Percentiles rank a stretch among this genome's conserved stretches.
These are phyloP conservation scores for Trichoderma hamatum DNA, from an alignment of 2,329 filamentous ascomycete species.

Conservation along the genomic window DNA sequence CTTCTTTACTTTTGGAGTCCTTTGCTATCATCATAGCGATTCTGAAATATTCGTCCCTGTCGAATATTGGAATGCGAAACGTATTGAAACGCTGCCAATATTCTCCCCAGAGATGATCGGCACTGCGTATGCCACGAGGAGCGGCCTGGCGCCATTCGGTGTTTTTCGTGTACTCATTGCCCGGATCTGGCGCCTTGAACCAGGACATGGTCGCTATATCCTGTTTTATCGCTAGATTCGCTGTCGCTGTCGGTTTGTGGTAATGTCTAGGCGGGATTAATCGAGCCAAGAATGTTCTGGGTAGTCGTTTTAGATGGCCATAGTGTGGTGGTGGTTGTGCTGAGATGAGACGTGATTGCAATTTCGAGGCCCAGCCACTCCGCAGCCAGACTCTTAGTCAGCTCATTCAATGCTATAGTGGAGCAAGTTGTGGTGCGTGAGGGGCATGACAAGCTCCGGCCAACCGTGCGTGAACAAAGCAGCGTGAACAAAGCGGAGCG, in stretches of 20 bases:
- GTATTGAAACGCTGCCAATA: slow-evolving; percentile 10
- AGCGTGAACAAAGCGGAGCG: not conserved
- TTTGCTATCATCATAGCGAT: not conserved
- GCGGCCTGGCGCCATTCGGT: not conserved
- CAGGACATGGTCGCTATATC: not conserved
- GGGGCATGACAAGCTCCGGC: too few species aligned
- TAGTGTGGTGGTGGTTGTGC: not conserved
- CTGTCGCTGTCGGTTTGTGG: not conserved
- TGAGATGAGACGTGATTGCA: not conserved
- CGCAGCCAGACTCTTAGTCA: not conserved
- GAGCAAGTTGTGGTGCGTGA: not conserved
- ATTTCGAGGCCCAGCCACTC: not conserved
- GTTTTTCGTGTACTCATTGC: not conserved
- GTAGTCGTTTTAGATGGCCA: not conserved
- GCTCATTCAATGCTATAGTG: not conserved
- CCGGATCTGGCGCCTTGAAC: not conserved
- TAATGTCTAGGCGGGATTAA: not conserved
- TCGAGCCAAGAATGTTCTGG: not conserved
- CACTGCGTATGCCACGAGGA: not conserved
- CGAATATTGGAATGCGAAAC: not conserved
- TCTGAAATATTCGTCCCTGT: not conserved
- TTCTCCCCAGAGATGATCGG: not conserved
- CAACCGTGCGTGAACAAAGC: not conserved
- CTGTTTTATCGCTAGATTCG: not conserved
- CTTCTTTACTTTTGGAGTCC: not conserved